Evolutionary conservation across 2,329 filamentous ascomycete genomes (phyloP).

Genomic region (Pseudogymnoascus sp.): DNA sequence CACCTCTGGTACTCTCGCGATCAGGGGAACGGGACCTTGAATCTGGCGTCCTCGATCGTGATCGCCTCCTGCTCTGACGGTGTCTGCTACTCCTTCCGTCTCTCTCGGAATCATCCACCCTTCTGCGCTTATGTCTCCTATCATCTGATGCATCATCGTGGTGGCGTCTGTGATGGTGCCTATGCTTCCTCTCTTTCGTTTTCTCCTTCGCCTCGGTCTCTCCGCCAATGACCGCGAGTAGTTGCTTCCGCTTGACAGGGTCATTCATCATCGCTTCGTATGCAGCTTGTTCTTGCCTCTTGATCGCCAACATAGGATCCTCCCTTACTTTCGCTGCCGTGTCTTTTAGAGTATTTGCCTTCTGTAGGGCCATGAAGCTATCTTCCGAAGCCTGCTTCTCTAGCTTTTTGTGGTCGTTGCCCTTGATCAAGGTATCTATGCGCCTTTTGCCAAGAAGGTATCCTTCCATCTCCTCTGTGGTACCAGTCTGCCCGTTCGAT

Average conservation of each 20-base stretch:
- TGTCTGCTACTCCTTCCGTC: constrained; percentile 33
- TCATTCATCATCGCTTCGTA: constrained; percentile 77
- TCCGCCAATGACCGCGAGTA: constrained; percentile 58
- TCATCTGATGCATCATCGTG: constrained; percentile 26
- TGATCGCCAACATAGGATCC: constrained; percentile 88
- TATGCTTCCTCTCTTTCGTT: constrained; percentile 40
- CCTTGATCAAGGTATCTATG: constrained; percentile 80
- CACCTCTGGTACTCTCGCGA: background rate
- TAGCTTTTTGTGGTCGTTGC: constrained; percentile 70
- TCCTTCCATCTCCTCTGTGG: constrained; percentile 82
- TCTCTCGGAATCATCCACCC: constrained; percentile 29
- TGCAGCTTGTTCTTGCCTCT: constrained; percentile 78
- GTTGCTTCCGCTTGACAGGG: constrained; percentile 57
- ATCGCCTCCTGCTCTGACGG: constrained; percentile 36
- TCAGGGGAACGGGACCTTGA: constrained; percentile 22
- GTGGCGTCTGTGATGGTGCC: constrained; percentile 34
- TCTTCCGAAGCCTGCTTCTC: constrained; percentile 65
- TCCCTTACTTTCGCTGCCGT: constrained; percentile 79
- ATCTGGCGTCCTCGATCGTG: constrained; percentile 28
- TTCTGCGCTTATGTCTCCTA: constrained; percentile 39
- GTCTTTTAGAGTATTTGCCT: constrained; percentile 69
- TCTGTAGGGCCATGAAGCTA: constrained; percentile 53
- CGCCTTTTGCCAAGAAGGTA: constrained; percentile 88
- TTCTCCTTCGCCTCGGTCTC: constrained; percentile 39
- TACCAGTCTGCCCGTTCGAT: constrained; percentile 65